Percentiles rank a stretch among this genome's conserved stretches.
Evolutionary conservation across 2,329 filamentous ascomycete genomes (phyloP).

Genomic region (Metarhizium humberi): DNA sequence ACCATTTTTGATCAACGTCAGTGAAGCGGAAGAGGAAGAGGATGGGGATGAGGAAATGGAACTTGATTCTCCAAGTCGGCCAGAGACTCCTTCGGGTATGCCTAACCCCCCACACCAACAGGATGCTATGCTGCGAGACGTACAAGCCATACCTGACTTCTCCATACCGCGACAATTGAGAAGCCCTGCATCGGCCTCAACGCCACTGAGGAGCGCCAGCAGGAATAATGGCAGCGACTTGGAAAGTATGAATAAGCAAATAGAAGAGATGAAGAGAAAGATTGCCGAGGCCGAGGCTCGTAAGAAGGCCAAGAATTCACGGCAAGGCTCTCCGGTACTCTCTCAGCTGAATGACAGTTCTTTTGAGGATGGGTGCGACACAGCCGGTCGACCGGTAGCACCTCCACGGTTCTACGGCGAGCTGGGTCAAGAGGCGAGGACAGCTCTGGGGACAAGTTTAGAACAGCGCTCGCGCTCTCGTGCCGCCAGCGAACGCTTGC

Average conservation of each 20-base stretch:
- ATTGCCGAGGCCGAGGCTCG: constrained; percentile 51
- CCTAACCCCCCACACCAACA: constrained; percentile 22
- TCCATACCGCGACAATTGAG: constrained; percentile 27
- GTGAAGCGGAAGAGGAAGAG: constrained; percentile 58
- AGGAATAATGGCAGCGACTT: constrained; percentile 30
- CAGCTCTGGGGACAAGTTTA: background rate
- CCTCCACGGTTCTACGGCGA: background rate
- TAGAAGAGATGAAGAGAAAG: constrained; percentile 49
- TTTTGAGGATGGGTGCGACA: constrained; percentile 16
- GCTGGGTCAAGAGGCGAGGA: background rate
- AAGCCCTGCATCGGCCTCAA: constrained; percentile 29
- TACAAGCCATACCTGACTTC: constrained; percentile 34
- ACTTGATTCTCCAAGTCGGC: constrained; percentile 44
- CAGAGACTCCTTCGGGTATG: constrained; percentile 23
- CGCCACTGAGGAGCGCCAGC: constrained; percentile 25
- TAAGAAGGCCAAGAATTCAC: constrained; percentile 32
- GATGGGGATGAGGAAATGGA: constrained; percentile 54
- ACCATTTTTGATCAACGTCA: constrained; percentile 74
- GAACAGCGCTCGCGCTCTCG: constrained; percentile 20
- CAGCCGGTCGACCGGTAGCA: background rate
- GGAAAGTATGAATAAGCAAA: constrained; percentile 44
- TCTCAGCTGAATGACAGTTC: constrained; percentile 16
- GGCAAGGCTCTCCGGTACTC: constrained; percentile 20
- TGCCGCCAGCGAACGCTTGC: constrained; percentile 26
- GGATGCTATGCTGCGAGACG: constrained; percentile 31